Percentiles rank a stretch among this genome's conserved stretches.
Conservation (phyloP, 768 basidiomycete genomes). For the Clitopilus hobsonii region DNA sequence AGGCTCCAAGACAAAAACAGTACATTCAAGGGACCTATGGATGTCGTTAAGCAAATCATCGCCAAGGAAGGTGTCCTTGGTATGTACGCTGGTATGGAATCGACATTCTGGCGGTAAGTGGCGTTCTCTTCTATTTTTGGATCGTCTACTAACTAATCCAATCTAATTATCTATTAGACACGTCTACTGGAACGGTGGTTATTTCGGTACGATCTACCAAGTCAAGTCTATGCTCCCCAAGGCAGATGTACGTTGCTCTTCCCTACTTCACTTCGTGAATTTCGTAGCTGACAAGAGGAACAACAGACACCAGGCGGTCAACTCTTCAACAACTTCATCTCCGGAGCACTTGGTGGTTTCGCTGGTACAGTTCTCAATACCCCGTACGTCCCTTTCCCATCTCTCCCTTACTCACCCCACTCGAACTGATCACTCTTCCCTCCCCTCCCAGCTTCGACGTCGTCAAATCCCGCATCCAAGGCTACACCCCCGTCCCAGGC, state of each 20-base stretch:
- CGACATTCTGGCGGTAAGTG: conserved; percentile 92
- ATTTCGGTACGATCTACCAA: conserved; percentile 91
- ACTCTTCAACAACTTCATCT: conserved; percentile 88
- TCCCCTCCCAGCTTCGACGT: conserved; percentile 48
- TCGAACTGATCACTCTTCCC: background rate
- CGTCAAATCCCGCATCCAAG: conserved; percentile 67
- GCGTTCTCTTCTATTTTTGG: too few species aligned
- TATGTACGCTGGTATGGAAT: conserved; percentile 92
- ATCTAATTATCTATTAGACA: conserved; percentile 64
- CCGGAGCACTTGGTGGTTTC: conserved; percentile 87
- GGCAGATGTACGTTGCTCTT: conserved; percentile 55
- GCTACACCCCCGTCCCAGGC: conserved; percentile 57
- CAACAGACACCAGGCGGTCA: conserved; percentile 58
- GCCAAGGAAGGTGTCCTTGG: conserved; percentile 78
- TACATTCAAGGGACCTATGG: conserved; percentile 87
- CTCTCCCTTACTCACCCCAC: background rate
- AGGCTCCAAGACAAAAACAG: conserved; percentile 92
- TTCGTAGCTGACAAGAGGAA: background rate
- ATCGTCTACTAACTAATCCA: too few species aligned
- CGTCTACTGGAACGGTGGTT: conserved; percentile 92
- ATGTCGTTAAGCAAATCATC: conserved; percentile 80
- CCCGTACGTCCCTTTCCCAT: conserved; percentile 47
- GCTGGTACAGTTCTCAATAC: conserved; percentile 90
- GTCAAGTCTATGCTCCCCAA: conserved; percentile 78
- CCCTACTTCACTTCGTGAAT: background rate